These are phyloP conservation scores for Aristolochia californica DNA, from an alignment of 164 flowering plant species.

Conservation along the genomic window DNA sequence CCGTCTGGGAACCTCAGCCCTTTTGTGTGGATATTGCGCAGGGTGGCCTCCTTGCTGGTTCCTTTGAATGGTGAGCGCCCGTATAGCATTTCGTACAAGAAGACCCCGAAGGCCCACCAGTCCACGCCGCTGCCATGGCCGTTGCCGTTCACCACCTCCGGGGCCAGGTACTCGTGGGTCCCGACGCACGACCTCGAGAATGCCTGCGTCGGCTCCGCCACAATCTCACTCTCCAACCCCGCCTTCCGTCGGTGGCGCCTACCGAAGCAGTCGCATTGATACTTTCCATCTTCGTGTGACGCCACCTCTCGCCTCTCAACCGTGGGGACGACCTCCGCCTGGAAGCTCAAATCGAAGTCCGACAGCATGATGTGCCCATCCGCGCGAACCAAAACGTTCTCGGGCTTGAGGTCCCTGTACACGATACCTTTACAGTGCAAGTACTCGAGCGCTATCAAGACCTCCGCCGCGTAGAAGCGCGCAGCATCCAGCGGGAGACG, in stretches of 20 bases:
- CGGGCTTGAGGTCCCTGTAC: conserved; percentile 88
- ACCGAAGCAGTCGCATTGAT: conserved; percentile 2
- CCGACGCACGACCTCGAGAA: conserved; percentile 70
- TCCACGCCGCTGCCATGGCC: conserved; percentile 88
- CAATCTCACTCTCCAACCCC: conserved; percentile 44
- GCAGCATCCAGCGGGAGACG: conserved; percentile 40
- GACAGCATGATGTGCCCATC: conserved; percentile 94
- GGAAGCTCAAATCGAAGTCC: conserved; percentile 83
- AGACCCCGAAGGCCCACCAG: conserved; percentile 96
- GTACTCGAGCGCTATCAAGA: conserved; percentile 84
- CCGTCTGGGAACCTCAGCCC: conserved; percentile 24
- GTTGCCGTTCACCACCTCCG: conserved; percentile 55
- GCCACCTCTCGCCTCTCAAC: conserved; percentile 6
- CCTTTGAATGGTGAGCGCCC: conserved; percentile 88
- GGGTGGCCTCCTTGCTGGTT: conserved; percentile 48
- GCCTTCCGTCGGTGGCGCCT: neutral
- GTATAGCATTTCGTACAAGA: conserved; percentile 61
- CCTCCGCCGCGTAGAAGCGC: conserved; percentile 85
- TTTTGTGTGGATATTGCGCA: conserved; percentile 51
- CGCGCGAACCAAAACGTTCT: conserved; percentile 73
- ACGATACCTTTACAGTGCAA: conserved; percentile 83
- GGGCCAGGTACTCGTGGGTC: conserved; percentile 90
- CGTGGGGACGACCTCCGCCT: conserved; percentile 46
- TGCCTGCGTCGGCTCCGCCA: conserved; percentile 73
- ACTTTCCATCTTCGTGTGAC: neutral